A percentile compares a stretch with the other conserved stretches of the same genome.
phyloP scores from a whole-genome alignment of 176 grass and related monocot species.

The Hyparrhenia diplandra region DNA sequence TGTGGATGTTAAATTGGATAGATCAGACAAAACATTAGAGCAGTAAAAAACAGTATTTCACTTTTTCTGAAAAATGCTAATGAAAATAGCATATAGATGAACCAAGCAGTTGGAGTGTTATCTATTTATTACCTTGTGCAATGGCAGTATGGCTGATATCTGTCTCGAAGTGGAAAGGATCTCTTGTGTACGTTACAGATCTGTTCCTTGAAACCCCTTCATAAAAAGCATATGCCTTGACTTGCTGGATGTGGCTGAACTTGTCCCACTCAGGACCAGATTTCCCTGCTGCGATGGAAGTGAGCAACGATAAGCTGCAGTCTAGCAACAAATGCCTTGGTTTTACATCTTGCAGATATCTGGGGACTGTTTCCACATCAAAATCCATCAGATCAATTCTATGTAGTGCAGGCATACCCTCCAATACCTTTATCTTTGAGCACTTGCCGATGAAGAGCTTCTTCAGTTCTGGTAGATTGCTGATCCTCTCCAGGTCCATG shows the following conservation, averaged over 20 bases:
- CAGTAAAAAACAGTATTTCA: too few relatives aligned
- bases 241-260: neutral
- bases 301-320: neutral
- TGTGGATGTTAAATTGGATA: neutral
- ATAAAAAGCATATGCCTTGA: neutral
- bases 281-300: neutral
- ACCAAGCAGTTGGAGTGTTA: neutral
- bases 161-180: neutral
- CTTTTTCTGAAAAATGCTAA: too few relatives aligned
- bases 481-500: too few relatives aligned
- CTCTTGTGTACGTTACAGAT: neutral
- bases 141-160: neutral
- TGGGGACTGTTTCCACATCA: neutral
- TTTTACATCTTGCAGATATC: neutral
- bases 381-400: neutral
- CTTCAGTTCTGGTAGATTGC: too few relatives aligned
- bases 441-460: too few relatives aligned
- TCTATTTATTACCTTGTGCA: neutral
- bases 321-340: neutral
- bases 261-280: neutral
- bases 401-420: neutral
- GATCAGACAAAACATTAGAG: neutral
- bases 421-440: neutral
- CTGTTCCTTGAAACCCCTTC: neutral
- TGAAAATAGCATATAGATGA: too few relatives aligned